Evolutionary conservation across 2,329 filamentous ascomycete species (phyloP).

Genomic region (Podosphaera aphanis): DNA sequence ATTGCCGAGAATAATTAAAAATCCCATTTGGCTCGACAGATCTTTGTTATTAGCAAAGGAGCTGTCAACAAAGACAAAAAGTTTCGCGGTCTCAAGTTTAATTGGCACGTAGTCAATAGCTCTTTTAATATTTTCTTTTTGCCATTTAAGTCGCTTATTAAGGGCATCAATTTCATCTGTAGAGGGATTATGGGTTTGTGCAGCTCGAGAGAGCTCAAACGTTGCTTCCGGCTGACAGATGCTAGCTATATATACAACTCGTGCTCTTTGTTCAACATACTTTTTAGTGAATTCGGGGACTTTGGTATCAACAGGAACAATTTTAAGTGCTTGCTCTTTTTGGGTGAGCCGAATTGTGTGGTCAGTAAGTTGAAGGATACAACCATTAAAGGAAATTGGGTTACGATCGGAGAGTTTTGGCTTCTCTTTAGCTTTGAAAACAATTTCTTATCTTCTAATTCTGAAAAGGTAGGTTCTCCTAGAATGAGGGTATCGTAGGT

Average conservation of each 20-base stretch:
- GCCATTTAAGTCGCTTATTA: background rate
- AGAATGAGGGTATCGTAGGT: background rate
- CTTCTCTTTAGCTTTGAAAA: background rate
- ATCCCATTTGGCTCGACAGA: background rate
- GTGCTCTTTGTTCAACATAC: background rate
- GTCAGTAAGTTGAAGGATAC: background rate
- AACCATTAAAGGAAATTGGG: background rate
- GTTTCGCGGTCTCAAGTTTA: background rate
- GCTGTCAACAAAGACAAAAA: slow-evolving; percentile 1
- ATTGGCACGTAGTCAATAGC: background rate
- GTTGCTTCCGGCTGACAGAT: slow-evolving; percentile 1
- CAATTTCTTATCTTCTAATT: background rate
- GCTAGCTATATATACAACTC: background rate
- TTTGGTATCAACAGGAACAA: background rate
- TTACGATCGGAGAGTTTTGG: background rate
- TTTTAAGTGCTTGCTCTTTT: background rate
- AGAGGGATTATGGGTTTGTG: background rate
- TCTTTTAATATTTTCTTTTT: background rate
- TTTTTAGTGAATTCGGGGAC: background rate
- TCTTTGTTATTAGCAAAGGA: background rate
- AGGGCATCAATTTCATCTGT: background rate
- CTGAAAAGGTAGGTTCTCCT: background rate
- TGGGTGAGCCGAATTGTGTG: background rate
- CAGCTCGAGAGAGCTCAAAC: background rate
- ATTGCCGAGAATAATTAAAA: background rate